These are phyloP conservation scores for Solanum chiquidenum DNA, from an alignment of 257 asterid species.

Conservation along the genomic window DNA sequence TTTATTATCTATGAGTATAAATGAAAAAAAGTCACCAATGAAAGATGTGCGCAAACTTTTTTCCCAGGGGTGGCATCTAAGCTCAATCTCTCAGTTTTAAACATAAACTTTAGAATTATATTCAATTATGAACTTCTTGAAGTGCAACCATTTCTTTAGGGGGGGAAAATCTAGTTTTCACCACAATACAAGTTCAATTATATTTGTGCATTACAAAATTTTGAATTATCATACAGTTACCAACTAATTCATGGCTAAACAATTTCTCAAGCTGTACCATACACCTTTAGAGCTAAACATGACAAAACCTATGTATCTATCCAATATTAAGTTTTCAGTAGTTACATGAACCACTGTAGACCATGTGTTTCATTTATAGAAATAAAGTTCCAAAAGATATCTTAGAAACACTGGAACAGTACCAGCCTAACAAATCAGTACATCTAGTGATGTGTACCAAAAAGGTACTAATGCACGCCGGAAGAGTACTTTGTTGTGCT, in stretches of 20 bases:
- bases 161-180: not conserved
- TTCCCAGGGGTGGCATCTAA: not conserved
- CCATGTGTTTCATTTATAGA: not conserved
- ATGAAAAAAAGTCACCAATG: not conserved
- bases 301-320: not conserved
- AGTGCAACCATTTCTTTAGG: not conserved
- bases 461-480: not conserved
- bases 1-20: not conserved
- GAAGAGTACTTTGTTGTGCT: not conserved
- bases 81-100: not conserved
- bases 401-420: not conserved
- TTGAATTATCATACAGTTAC: not conserved
- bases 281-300: not conserved
- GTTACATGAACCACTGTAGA: not conserved
- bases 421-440: not conserved
- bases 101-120: not conserved
- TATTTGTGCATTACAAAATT: not conserved
- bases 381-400: not conserved
- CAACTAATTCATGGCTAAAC: not conserved
- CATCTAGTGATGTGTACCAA: not conserved
- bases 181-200: not conserved
- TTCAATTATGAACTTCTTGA: not conserved
- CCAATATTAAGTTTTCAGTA: not conserved
- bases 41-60: not conserved
- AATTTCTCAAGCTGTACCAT: not conserved